Base-by-base conservation (phyloP, 108 stramenopile genomes). In the Discostella pseudostelligera region DNA sequence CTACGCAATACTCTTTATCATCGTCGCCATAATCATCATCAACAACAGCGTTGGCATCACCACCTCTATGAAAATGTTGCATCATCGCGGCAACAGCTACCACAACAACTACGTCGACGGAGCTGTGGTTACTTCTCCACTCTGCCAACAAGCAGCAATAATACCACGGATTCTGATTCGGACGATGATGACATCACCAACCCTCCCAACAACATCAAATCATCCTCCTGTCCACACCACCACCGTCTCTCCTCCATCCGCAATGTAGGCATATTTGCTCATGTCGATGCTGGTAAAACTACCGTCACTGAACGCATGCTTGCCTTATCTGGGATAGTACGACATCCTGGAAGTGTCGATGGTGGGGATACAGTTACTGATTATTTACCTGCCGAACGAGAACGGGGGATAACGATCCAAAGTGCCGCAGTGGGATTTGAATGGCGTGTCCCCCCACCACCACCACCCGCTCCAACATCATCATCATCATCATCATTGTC, bases 221-320 rank as follows among this genome's bases (percentile, higher is more conserved):
- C 53, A 26, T 32, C 8, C 3, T 35, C 29, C 54, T 37, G 21
- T 39, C 70, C 53, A 0, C 28, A 22, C 61, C 39, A 11, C 24
- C 28, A 48, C 1, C 84, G 87, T 13, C 84, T 92, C 1, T 67
- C 60, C 20, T 82, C 78, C 57, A 46, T 95, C 3, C 90, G 90
- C 43, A 90, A 89, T 70, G 86, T 98, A 8, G 99, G 97, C 4
- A 87, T 99, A 59, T 84, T 99, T 25, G 99, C 99, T 0, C 99
- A 99, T 75, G 97, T 99, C 50, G 99, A 99, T 76, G 98, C 99
- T 1, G 99, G 99, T 22, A 99, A 99, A 71, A 99, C 99, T n/a
- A 99, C 99, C 16, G 90, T 97, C 14, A 99, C 97, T 5, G 99
- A 99, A 71, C 93, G 96, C 11, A 97, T 99, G 91, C 83, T 99